Evolutionary conservation across 768 basidiomycete genomes (phyloP), one percentile per base, ranked within the genome.

Genomic region (Lentinula sp.): DNA sequence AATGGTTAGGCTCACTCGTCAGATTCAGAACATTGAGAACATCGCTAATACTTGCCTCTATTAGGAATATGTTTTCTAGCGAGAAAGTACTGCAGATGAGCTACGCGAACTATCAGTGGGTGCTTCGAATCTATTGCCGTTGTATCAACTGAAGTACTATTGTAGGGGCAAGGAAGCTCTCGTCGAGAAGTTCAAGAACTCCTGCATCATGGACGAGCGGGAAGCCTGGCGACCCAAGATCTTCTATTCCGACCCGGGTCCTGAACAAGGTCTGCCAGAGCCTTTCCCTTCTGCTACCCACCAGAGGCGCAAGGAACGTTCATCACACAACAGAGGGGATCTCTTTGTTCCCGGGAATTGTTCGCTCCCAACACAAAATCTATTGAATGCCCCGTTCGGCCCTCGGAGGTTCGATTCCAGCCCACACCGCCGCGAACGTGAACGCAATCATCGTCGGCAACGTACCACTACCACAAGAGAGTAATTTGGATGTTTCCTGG

Each of bases 141-240:
- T 59, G 54, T 28, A 42, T 41, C 2, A 37, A 10, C 28, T 39
- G 39, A 36, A 9, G 1, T 6, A 16, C 39, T 10, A 43, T n/a
- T 48, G 39, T 66, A 81, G 83, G 76, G 93, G 93, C 52, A 95
- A 95, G 70, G 91, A 93, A 72, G 88, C 92, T 0, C 82, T 93
- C 42, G 86, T 95, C 53, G 91, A 92, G 70, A 93, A 95, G 73
- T 95, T 95, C 81, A 90, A 91, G 70, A 95, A 94, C 67, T 93
- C 91, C 32, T 81, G 86, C 58, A 91, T 94, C 61, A 93, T 95
- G 90, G 91, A 94, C 72, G 90, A 92, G 70, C 83, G 83, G 37
- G 87, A 88, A 68, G 80, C 82, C 13, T 93, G 90, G 88, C 83
- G 89, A 23, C 93, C 93, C 3, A 88, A 90, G 68, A 91, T 95